Conservation (phyloP, 2,329 filamentous ascomycete genomes). For the Ascochyta clinopodiicola region DNA sequence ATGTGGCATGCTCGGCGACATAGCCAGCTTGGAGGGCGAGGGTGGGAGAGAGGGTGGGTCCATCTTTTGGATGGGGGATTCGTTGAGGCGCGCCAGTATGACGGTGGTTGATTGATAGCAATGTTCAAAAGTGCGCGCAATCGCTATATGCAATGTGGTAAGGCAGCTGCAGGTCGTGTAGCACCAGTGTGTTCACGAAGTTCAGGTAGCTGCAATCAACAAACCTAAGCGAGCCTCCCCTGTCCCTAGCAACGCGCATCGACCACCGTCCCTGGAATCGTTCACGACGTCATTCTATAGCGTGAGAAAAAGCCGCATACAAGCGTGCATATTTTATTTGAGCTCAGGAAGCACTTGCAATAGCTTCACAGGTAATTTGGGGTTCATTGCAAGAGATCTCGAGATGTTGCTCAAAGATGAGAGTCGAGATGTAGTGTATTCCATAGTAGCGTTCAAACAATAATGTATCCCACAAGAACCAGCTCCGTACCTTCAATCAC, state of each 20-base stretch:
- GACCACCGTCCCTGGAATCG: conserved; percentile 16
- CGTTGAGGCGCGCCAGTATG: conserved; percentile 49
- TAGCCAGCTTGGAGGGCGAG: conserved; percentile 57
- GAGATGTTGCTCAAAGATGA: no score
- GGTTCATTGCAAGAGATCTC: no score
- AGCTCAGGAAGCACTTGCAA: no score
- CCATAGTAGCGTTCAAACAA: no score
- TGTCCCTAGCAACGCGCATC: conserved; percentile 36
- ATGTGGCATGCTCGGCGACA: conserved; percentile 64
- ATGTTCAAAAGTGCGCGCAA: conserved; percentile 7
- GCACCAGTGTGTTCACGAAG: conserved; percentile 16
- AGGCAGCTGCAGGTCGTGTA: conserved; percentile 16
- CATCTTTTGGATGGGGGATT: conserved; percentile 43
- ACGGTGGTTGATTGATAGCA: conserved; percentile 25
- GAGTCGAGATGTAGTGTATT: no score
- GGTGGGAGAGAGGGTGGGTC: conserved; percentile 42
- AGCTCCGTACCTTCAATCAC: neutral
- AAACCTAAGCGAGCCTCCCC: conserved; percentile 33
- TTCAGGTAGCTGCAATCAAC: conserved; percentile 30
- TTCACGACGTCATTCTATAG: conserved; percentile 6
- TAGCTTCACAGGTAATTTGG: no score
- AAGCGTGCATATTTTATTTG: no score
- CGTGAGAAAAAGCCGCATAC: no score
- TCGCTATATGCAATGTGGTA: conserved; percentile 16
- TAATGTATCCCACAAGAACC: no score